Conservation (phyloP, 1,139 yeast genomes). For the Pichia sp. region DNA sequence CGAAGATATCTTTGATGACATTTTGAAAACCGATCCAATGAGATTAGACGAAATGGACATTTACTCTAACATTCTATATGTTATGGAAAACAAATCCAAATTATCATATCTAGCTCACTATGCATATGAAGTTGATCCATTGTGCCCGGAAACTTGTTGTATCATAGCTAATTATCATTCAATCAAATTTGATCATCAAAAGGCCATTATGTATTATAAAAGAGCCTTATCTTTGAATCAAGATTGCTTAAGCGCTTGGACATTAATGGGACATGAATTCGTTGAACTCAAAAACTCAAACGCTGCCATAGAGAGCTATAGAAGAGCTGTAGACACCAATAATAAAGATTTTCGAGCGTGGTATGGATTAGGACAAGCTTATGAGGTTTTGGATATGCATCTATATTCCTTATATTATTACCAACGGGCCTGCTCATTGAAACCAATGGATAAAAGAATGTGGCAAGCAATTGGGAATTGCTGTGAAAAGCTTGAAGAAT, state of each 20-base stretch:
- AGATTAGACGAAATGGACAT: constrained; percentile 86
- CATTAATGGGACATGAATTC: constrained; percentile 97
- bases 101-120: constrained; percentile 82
- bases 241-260: constrained; percentile 89
- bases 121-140: constrained; percentile 75
- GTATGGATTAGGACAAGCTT: constrained; percentile 98
- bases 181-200: constrained; percentile 86
- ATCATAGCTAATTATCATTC: constrained; percentile 91
- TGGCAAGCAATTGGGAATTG: constrained; percentile 96
- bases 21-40: constrained; percentile 72
- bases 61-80: constrained; percentile 88
- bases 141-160: constrained; percentile 92
- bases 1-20: constrained; percentile 68
- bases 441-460: constrained; percentile 87
- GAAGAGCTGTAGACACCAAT: constrained; percentile 88
- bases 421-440: constrained; percentile 82
- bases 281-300: constrained; percentile 93
- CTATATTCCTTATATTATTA: constrained; percentile 86
- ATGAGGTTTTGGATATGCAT: constrained; percentile 94
- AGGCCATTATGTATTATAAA: constrained; percentile 87
- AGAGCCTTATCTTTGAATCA: constrained; percentile 80
- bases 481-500: constrained; percentile 70
- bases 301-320: constrained; percentile 93
- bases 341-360: constrained; percentile 91
- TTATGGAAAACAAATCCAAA: constrained; percentile 83